phyloP scores from a whole-genome alignment of 2,329 filamentous ascomycete species.

The Curvularia spicifera region DNA sequence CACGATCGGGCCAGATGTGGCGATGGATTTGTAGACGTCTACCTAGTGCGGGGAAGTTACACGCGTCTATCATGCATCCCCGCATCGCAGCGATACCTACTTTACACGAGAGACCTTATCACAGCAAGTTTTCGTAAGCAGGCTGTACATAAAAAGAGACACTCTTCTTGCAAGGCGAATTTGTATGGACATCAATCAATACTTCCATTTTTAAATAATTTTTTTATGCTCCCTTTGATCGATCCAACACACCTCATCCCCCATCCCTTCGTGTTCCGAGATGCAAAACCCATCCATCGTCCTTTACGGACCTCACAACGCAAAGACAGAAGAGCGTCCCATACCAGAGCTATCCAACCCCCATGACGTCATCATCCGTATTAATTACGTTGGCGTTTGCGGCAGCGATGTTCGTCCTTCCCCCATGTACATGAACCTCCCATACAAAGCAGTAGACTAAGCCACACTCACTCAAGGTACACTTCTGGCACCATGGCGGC shows the following conservation, averaged over 20 bases:
- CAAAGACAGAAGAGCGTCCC: constrained; percentile 49
- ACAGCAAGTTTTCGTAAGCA: background rate
- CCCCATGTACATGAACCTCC: too few species aligned
- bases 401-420: constrained; percentile 42
- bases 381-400: constrained; percentile 55
- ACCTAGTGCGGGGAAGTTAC: background rate
- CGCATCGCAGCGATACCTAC: background rate
- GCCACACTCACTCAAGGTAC: constrained; percentile 58
- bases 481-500: constrained; percentile 94
- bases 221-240: background rate
- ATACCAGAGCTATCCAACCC: constrained; percentile 47
- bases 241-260: background rate
- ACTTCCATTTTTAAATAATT: background rate
- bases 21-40: background rate
- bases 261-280: background rate
- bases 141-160: background rate
- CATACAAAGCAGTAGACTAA: too few species aligned
- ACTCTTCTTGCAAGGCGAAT: background rate
- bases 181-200: background rate
- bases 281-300: constrained; percentile 53
- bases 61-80: background rate
- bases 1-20: background rate
- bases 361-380: constrained; percentile 53
- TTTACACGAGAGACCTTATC: background rate
- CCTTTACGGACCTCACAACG: constrained; percentile 50